Base-by-base conservation (phyloP, 805 yeast species). In the Candida piceae region DNA sequence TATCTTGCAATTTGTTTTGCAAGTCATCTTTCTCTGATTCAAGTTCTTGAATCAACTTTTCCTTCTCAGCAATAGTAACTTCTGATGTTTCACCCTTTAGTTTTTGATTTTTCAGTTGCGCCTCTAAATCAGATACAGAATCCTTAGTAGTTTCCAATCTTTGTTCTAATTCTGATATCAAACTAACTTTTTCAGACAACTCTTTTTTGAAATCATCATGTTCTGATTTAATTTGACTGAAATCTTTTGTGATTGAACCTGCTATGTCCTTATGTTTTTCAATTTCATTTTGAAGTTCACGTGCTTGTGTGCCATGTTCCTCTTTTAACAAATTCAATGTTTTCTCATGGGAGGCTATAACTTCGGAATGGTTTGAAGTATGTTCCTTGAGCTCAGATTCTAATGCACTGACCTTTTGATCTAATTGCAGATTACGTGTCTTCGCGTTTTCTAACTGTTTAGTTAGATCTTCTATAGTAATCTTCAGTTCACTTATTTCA, bases 401-500 rank as follows among this genome's bases (percentile, higher is more conserved):
- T 12, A 32, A 13, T 12, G 24, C 38, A 27, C 32, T 6, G 22
- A 24, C 30, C 4, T 19, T 16, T 4, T 24, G 22, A 3, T 17
- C 29, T 16, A 23, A 13, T 7, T 31, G 22, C 9, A 29, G 32
- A 15, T 46, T 46, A 18, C 30, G 21, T 7, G 39, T 40, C 19
- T 40, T 36, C 16, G 39, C 31, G 1, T 27, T 16, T 11, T 39
- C 45, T 17, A 44, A 22, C 16, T 41, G 40, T 12, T 38, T 42
- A n/a, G 57, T 52, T 30, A 60, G 40, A 11, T 46, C 45, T 23
- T 50, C 58, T 16, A 63, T 43, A 22, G 55, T 55, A 4, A 49
- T 41, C 2, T 74, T 74, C 13, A 76, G 52, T 1, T 44, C 43
- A 3, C 48, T 44, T 16, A 45, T 31, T 18, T 55, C 53, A 10